Percentiles rank a stretch among this genome's conserved stretches.
Conservation (phyloP, 2,329 filamentous ascomycete species). For the Fusarium albosuccineum region DNA sequence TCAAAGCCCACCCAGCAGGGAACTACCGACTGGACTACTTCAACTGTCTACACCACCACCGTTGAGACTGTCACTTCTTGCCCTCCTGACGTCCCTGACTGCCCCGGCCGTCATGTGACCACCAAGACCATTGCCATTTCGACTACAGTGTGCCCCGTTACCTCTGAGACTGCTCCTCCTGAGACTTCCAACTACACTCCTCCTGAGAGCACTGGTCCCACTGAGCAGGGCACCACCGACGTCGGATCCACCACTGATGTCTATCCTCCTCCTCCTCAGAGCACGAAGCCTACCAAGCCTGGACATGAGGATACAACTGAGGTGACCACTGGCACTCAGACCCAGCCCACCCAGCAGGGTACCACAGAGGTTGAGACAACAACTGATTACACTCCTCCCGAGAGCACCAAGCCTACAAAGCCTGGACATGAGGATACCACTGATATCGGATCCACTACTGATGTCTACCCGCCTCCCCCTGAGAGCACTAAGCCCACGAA, state of each 20-base stretch:
- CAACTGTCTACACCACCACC: constrained; percentile 38
- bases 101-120: constrained; percentile 25
- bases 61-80: constrained; percentile 33
- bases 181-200: too few relatives aligned
- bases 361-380: background rate
- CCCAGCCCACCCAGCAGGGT: background rate
- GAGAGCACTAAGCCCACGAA: constrained; percentile 2
- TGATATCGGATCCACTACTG: background rate
- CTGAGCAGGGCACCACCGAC: background rate
- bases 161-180: background rate
- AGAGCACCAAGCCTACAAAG: background rate
- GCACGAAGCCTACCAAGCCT: constrained; percentile 7
- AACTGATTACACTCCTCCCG: background rate
- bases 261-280: constrained; percentile 6
- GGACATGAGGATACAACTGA: constrained; percentile 1
- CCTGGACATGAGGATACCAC: background rate
- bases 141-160: constrained; percentile 13
- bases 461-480: background rate
- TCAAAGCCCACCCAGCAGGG: constrained; percentile 1
- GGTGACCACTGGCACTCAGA: background rate
- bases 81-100: constrained; percentile 27
- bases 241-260: background rate
- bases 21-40: constrained; percentile 22
- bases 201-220: background rate
- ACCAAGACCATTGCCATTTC: constrained; percentile 31